These are phyloP conservation scores for Vitis amurensis DNA, from an alignment of 164 flowering plant genomes.

Conservation along the genomic window DNA sequence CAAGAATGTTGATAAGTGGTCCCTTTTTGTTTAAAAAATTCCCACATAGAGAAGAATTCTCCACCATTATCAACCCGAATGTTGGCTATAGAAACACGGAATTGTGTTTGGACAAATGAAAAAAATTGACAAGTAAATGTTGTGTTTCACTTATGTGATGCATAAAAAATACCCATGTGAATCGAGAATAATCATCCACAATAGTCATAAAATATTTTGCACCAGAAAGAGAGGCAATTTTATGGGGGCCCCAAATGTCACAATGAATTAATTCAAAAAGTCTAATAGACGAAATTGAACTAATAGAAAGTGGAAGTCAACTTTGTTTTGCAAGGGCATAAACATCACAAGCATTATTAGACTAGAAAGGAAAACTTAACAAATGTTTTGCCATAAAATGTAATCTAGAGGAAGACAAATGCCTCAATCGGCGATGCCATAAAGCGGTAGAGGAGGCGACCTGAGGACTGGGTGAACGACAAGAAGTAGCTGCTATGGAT, in stretches of 20 bases:
- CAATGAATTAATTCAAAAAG: conserved; percentile 4
- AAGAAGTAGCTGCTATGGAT: neutral
- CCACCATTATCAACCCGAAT: too few species aligned
- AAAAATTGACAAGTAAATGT: neutral
- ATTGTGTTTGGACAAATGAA: neutral
- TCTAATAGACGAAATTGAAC: neutral
- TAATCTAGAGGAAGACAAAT: neutral
- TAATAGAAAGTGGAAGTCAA: neutral
- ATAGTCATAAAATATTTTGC: too few species aligned
- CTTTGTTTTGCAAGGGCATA: conserved; percentile 9
- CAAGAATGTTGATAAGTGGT: too few species aligned
- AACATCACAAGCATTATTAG: neutral
- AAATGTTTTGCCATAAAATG: neutral
- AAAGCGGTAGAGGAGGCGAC: neutral
- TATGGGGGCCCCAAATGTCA: neutral
- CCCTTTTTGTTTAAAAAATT: too few species aligned
- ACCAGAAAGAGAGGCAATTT: neutral
- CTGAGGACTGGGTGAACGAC: too few species aligned
- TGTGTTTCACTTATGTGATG: neutral
- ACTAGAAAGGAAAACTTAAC: neutral
- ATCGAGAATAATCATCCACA: neutral
- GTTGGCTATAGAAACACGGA: too few species aligned
- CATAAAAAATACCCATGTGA: neutral
- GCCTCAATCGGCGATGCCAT: neutral
- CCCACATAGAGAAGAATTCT: too few species aligned